Conservation (phyloP, 2,329 filamentous ascomycete species). For the Pezicula carpinea region DNA sequence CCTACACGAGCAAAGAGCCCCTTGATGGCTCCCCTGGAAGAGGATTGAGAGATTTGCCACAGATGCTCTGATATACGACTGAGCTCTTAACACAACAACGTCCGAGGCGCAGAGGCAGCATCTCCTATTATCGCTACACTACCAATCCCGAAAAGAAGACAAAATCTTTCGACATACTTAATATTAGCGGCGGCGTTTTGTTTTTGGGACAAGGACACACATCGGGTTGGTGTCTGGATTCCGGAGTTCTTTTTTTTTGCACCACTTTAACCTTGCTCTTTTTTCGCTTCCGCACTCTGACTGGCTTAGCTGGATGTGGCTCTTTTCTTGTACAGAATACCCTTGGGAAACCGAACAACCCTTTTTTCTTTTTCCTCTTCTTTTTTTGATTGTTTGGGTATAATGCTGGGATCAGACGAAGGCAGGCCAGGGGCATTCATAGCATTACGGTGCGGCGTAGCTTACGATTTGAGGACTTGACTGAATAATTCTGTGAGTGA, state of each 20-base stretch:
- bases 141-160: too few relatives aligned
- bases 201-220: background rate
- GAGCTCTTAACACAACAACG: background rate
- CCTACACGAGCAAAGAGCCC: slow-evolving; percentile 52
- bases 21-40: slow-evolving; percentile 45
- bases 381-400: background rate
- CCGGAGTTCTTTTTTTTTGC: background rate
- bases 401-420: background rate
- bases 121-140: too few relatives aligned
- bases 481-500: too few relatives aligned
- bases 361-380: background rate
- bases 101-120: background rate
- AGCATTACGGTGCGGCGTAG: too few relatives aligned
- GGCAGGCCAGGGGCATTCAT: too few relatives aligned
- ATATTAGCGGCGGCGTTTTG: slow-evolving; percentile 1
- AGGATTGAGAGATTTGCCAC: slow-evolving; percentile 16
- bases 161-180: background rate
- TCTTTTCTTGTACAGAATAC: background rate
- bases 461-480: too few relatives aligned
- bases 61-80: background rate
- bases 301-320: background rate
- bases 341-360: background rate
- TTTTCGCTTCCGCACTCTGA: background rate
- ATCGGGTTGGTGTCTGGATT: background rate
- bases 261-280: background rate